Evolutionary conservation across 441 rosid genomes (phyloP).

Genomic region (Corymbia citriodora): DNA sequence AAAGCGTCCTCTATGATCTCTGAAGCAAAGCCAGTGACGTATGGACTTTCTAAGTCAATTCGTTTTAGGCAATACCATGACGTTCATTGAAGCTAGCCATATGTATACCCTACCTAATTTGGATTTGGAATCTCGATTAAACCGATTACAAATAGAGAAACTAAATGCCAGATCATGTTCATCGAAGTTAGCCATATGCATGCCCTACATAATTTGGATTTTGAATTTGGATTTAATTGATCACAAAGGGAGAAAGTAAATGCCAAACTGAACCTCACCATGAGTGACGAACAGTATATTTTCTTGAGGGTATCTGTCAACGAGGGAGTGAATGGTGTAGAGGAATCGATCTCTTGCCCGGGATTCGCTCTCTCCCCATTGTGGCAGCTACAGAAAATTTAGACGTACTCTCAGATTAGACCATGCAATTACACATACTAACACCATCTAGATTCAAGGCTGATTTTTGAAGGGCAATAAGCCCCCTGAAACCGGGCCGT

Average conservation of each 20-base stretch:
- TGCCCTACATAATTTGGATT: background rate
- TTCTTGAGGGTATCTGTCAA: background rate
- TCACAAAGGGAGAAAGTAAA: background rate
- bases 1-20: background rate
- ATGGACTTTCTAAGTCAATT: background rate
- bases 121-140: background rate
- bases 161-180: background rate
- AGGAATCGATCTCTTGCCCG: background rate
- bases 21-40: background rate
- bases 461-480: background rate
- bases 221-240: background rate
- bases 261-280: background rate
- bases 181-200: background rate
- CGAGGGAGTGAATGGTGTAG: background rate
- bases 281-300: background rate
- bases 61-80: background rate
- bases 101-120: background rate
- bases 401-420: background rate
- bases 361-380: background rate
- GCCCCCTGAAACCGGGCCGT: background rate
- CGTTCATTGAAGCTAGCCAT: background rate
- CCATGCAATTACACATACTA: background rate
- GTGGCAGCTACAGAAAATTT: background rate
- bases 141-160: background rate
- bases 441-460: background rate